Percentiles rank a stretch among this genome's conserved stretches.
Conservation (phyloP, 2,329 filamentous ascomycete species). For the Clonostachys rosea region DNA sequence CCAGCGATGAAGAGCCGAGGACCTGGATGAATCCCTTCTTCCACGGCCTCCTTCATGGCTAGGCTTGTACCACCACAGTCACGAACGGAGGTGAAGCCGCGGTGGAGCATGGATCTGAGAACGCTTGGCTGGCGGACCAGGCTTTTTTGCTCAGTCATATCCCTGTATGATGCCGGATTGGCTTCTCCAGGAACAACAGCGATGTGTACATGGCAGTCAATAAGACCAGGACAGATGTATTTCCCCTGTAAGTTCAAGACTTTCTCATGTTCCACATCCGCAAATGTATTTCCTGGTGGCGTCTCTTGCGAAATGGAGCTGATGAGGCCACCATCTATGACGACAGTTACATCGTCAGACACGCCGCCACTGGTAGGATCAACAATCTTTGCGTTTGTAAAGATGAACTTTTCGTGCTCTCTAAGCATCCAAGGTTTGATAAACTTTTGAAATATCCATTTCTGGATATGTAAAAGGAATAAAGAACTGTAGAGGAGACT, state of each 20-base stretch:
- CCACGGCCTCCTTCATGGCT: conserved; percentile 50
- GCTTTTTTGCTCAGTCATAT: conserved; percentile 24
- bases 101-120: conserved; percentile 41
- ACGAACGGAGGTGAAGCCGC: conserved; percentile 54
- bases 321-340: too few relatives aligned
- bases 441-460: too few relatives aligned
- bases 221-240: conserved; percentile 23
- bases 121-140: conserved; percentile 42
- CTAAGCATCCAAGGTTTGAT: too few relatives aligned
- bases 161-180: conserved; percentile 13
- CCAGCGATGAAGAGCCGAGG: conserved; percentile 51
- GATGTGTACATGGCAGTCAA: conserved; percentile 25
- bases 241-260: conserved; percentile 13
- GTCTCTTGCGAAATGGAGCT: too few relatives aligned
- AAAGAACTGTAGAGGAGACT: too few relatives aligned
- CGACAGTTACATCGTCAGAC: too few relatives aligned
- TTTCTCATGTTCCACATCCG: too few relatives aligned
- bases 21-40: conserved; percentile 48
- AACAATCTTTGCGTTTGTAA: too few relatives aligned
- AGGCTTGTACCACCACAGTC: conserved; percentile 53
- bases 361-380: too few relatives aligned
- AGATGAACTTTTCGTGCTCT: too few relatives aligned
- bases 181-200: conserved; percentile 18
- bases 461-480: too few relatives aligned
- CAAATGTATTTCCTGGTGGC: too few relatives aligned